A percentile compares a stretch with the other conserved stretches of the same genome.
Conservation (phyloP, 2,329 filamentous ascomycete species). For the Cadophora sp. region DNA sequence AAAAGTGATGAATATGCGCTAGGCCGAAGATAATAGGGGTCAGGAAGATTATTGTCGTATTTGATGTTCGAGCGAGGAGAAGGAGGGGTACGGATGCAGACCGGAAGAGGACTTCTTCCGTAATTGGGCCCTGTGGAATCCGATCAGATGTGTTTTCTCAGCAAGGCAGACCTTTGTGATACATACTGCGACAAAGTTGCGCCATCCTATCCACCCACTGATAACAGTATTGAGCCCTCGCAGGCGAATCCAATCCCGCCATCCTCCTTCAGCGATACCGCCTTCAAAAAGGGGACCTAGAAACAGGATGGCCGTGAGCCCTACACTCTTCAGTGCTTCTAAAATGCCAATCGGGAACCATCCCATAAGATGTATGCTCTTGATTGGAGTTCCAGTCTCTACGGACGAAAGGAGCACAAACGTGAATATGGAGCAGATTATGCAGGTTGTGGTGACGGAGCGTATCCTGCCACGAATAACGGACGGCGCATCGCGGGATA, state of each 20-base stretch:
- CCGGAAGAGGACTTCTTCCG: constrained; percentile 94
- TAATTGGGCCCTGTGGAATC: constrained; percentile 72
- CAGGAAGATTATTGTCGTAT: constrained; percentile 71
- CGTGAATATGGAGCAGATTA: constrained; percentile 70
- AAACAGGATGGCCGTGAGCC: constrained; percentile 81
- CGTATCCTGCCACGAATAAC: constrained; percentile 88
- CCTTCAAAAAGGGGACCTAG: constrained; percentile 83
- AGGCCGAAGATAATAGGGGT: constrained; percentile 91
- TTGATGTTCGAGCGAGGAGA: constrained; percentile 66
- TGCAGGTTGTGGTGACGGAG: constrained; percentile 78
- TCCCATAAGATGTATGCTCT: constrained; percentile 74
- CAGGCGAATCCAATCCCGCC: constrained; percentile 67
- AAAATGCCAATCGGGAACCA: constrained; percentile 76
- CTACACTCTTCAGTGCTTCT: constrained; percentile 69
- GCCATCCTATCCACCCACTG: constrained; percentile 80
- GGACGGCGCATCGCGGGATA: constrained; percentile 86
- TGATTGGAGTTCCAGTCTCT: constrained; percentile 55
- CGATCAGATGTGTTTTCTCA: constrained; percentile 5
- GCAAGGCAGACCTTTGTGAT: constrained; percentile 9
- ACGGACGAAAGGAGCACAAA: constrained; percentile 67
- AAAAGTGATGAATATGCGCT: constrained; percentile 94
- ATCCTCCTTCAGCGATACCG: constrained; percentile 74
- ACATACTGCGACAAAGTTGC: constrained; percentile 85
- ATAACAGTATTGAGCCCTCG: constrained; percentile 64
- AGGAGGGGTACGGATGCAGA: constrained; percentile 85